These are phyloP conservation scores for Aethionema arabicum DNA, from an alignment of 345 rosid species.

Conservation along the genomic window DNA sequence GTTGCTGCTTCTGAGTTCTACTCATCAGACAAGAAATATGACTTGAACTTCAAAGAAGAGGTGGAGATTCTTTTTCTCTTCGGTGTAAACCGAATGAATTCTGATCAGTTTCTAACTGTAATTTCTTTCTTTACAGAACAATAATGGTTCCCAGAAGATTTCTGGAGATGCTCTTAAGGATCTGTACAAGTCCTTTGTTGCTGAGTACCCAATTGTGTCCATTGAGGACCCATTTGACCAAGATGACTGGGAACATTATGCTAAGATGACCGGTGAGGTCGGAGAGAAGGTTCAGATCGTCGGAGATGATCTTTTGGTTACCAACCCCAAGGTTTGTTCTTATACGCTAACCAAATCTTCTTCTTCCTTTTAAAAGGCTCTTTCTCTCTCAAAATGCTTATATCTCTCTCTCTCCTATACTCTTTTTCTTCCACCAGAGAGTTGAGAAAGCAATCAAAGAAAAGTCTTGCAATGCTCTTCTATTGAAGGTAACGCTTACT, in stretches of 20 bases:
- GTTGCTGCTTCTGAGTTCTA: constrained; percentile 99
- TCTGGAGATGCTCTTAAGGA: constrained; percentile 85
- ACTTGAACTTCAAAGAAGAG: constrained; percentile 87
- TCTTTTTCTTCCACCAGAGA: constrained; percentile 48
- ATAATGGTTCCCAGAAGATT: constrained; percentile 84
- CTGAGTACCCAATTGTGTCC: constrained; percentile 92
- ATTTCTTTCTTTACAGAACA: constrained; percentile 49
- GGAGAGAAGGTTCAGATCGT: constrained; percentile 84
- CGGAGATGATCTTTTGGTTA: constrained; percentile 96
- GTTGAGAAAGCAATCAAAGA: constrained; percentile 87
- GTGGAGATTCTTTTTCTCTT: constrained; percentile 28
- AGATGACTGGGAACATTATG: constrained; percentile 90
- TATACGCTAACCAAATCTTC: not conserved
- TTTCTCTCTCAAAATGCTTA: constrained; percentile 7
- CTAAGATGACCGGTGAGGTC: constrained; percentile 75
- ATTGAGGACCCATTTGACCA: constrained; percentile 99
- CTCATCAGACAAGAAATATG: constrained; percentile 70
- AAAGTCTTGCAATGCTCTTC: constrained; percentile 91
- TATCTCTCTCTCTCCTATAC: not conserved
- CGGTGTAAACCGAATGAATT: not conserved
- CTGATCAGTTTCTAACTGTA: not conserved
- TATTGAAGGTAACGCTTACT: constrained; percentile 62
- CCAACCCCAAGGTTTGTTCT: constrained; percentile 78
- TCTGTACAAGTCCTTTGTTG: constrained; percentile 78
- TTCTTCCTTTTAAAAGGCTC: not conserved